phyloP scores from a whole-genome alignment of 495 filamentous ascomycete genomes.

The Penicillium fimorum region DNA sequence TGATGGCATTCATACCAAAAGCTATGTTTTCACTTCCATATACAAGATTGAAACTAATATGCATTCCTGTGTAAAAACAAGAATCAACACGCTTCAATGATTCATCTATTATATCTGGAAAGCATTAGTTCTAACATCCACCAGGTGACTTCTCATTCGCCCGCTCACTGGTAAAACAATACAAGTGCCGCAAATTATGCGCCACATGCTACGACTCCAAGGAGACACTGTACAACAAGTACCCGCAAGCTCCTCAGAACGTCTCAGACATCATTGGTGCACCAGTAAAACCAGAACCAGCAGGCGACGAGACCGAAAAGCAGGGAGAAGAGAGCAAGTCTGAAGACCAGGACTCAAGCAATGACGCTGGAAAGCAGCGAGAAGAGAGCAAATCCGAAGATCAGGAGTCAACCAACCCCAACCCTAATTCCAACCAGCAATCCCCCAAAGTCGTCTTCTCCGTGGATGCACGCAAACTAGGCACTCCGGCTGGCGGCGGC shows the following conservation, averaged over 20 bases:
- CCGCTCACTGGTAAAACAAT: constrained; percentile 66
- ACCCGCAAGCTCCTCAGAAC: constrained; percentile 68
- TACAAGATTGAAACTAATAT: constrained; percentile 7
- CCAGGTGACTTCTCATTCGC: constrained; percentile 85
- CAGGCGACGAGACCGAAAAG: background rate
- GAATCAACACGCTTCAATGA: background rate
- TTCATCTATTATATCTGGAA: background rate
- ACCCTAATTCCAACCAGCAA: background rate
- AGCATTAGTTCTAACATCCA: constrained; percentile 13
- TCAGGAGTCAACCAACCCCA: background rate
- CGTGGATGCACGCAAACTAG: constrained; percentile 73
- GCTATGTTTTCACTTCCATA: background rate
- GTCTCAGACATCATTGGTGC: constrained; percentile 50
- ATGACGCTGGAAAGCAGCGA: constrained; percentile 1
- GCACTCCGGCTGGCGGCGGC: constrained; percentile 38
- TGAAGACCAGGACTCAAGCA: background rate
- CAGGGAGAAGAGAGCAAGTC: constrained; percentile 7
- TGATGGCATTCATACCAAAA: background rate
- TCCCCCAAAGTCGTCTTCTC: constrained; percentile 56
- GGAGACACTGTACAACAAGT: constrained; percentile 61
- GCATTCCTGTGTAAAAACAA: constrained; percentile 1
- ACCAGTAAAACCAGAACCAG: constrained; percentile 9
- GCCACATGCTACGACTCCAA: constrained; percentile 62
- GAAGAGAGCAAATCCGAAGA: constrained; percentile 4
- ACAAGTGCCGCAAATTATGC: constrained; percentile 64